These are phyloP conservation scores for Leccinum boreale DNA, from an alignment of 768 basidiomycete species.

Conservation along the genomic window DNA sequence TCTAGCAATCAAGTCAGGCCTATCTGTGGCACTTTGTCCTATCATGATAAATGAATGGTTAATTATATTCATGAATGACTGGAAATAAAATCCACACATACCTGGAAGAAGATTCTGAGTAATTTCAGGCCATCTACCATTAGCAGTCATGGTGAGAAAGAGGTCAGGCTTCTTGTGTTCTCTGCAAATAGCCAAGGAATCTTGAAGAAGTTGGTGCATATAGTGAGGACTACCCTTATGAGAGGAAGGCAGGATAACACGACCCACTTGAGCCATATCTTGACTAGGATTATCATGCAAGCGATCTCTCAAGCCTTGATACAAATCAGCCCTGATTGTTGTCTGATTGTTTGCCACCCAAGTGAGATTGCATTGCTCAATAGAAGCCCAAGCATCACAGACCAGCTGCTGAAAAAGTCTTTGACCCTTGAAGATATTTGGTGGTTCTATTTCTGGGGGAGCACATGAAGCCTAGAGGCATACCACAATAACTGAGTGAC, in stretches of 20 bases:
- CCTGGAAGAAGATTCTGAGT: conserved; percentile 34
- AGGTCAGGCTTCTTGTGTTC: conserved; percentile 38
- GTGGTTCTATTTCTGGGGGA: neutral
- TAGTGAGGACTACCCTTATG: conserved; percentile 38
- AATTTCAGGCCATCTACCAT: conserved; percentile 50
- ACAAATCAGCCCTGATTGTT: neutral
- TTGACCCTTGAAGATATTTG: neutral
- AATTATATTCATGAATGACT: neutral
- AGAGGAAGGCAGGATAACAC: conserved; percentile 30
- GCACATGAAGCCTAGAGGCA: neutral
- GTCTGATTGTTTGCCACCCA: neutral
- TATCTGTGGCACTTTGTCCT: conserved; percentile 37
- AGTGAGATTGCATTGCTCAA: neutral
- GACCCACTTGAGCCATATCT: neutral
- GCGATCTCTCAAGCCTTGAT: neutral
- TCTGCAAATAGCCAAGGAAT: conserved; percentile 43
- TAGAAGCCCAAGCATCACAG: neutral
- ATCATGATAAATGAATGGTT: too few relatives aligned
- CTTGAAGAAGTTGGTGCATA: conserved; percentile 44
- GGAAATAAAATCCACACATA: neutral
- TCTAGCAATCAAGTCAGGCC: conserved; percentile 44
- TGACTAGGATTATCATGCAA: neutral
- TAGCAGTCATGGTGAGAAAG: conserved; percentile 53
- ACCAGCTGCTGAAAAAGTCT: neutral
- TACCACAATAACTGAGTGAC: neutral